phyloP scores from a whole-genome alignment of 345 rosid genomes.

The Citrus maxima region DNA sequence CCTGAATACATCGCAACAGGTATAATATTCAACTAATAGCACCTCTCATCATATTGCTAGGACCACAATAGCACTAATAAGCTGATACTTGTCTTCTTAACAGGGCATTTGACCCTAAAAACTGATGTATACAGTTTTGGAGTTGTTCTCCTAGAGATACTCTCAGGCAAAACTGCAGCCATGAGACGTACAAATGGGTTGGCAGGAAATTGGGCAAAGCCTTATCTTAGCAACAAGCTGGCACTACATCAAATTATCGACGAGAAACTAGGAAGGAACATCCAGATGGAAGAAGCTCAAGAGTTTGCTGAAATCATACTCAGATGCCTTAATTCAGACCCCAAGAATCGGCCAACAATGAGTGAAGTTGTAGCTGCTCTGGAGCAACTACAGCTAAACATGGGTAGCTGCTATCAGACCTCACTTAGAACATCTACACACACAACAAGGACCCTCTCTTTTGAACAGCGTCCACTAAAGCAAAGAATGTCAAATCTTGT shows the following conservation, averaged over 20 bases:
- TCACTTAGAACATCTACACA: not conserved
- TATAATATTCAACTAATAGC: not conserved
- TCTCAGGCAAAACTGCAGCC: slow-evolving; percentile 25
- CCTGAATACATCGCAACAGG: slow-evolving; percentile 53
- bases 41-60: not conserved
- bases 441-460: not conserved
- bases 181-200: slow-evolving; percentile 13
- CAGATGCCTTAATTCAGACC: slow-evolving; percentile 23
- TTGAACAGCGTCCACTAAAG: not conserved
- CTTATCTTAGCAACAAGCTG: slow-evolving; percentile 18
- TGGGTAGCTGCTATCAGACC: not conserved
- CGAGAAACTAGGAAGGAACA: slow-evolving; percentile 25
- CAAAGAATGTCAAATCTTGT: not conserved
- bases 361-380: slow-evolving; percentile 17
- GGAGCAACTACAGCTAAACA: slow-evolving; percentile 15
- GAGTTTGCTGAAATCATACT: slow-evolving; percentile 22
- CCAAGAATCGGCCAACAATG: slow-evolving; percentile 27
- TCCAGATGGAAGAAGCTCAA: slow-evolving; percentile 25
- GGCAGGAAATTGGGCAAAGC: slow-evolving; percentile 22
- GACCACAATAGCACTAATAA: not conserved
- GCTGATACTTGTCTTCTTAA: not conserved
- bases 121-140: slow-evolving; percentile 38
- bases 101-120: slow-evolving; percentile 26
- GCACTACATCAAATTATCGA: slow-evolving; percentile 21
- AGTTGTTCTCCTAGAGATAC: slow-evolving; percentile 34